Evolutionary conservation across 352 stramenopile genomes (phyloP).

Genomic region (Albugo laibachii): DNA sequence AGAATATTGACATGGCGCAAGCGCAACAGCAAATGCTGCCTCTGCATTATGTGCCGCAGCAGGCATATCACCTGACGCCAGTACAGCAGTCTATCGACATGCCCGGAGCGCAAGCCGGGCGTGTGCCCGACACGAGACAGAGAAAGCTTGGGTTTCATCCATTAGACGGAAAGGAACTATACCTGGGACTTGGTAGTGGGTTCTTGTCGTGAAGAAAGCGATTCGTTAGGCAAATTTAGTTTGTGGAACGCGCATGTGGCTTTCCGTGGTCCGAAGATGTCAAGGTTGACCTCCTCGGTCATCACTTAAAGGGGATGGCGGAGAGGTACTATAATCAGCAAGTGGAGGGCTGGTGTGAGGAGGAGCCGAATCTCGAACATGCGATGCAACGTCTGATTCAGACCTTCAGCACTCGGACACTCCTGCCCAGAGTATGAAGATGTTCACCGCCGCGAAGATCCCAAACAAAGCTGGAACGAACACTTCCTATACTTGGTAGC

Average conservation of each 20-base stretch:
- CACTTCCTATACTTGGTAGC: conserved; percentile 9
- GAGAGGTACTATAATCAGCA: conserved; percentile 8
- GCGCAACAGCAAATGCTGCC: no score
- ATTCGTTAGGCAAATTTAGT: not conserved
- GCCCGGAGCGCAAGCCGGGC: no score
- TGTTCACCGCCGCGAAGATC: conserved; percentile 7
- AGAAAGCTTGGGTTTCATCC: conserved; percentile 1
- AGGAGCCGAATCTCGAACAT: conserved; percentile 2
- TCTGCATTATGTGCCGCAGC: no score
- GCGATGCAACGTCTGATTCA: conserved; percentile 5
- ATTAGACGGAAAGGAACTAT: conserved; percentile 9
- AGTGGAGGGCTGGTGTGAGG: conserved; percentile 3
- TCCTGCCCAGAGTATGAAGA: conserved; percentile 4
- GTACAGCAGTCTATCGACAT: no score
- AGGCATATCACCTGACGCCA: no score
- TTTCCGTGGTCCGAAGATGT: conserved; percentile 1
- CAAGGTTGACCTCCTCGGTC: conserved; percentile 2
- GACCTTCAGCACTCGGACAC: conserved; percentile 6
- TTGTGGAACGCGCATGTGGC: not conserved
- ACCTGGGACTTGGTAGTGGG: conserved; percentile 1
- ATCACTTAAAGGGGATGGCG: conserved; percentile 2
- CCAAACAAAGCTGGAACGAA: conserved; percentile 3
- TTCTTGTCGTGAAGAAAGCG: not conserved
- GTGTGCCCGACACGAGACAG: not conserved
- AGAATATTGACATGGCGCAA: no score